phyloP scores from a whole-genome alignment of 768 basidiomycete genomes.

The Leccinellum luteum region DNA sequence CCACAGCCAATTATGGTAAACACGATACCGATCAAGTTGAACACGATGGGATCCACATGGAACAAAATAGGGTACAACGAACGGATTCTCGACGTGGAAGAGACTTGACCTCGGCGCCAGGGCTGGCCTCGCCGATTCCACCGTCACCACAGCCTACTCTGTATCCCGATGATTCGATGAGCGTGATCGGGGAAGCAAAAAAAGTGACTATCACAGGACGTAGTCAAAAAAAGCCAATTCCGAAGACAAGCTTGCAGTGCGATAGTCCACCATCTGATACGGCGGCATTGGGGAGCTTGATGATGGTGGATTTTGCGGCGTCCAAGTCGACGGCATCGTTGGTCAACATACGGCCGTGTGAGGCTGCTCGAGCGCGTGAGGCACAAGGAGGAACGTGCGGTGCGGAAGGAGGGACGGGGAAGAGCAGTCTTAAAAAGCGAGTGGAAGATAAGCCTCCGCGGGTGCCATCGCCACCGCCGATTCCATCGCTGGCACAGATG shows the following conservation, averaged over 20 bases:
- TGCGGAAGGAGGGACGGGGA: slow-evolving; percentile 10
- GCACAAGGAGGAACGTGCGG: slow-evolving; percentile 6
- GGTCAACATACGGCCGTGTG: slow-evolving; percentile 29
- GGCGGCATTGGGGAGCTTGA: slow-evolving; percentile 55
- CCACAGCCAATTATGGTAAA: slow-evolving; percentile 35
- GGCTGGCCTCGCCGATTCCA: slow-evolving; percentile 33
- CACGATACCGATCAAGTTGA: slow-evolving; percentile 35
- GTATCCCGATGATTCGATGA: slow-evolving; percentile 73
- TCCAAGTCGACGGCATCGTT: slow-evolving; percentile 35
- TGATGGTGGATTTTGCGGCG: slow-evolving; percentile 57
- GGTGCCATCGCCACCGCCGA: slow-evolving; percentile 74
- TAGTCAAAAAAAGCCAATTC: slow-evolving; percentile 34
- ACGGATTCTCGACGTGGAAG: slow-evolving; percentile 44
- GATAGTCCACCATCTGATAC: slow-evolving; percentile 36
- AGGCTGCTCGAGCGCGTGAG: slow-evolving; percentile 29
- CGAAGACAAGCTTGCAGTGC: slow-evolving; percentile 17
- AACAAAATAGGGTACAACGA: slow-evolving; percentile 29
- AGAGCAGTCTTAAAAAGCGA: slow-evolving; percentile 31
- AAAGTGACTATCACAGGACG: slow-evolving; percentile 25
- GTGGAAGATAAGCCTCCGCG: slow-evolving; percentile 65
- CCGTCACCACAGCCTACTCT: slow-evolving; percentile 62
- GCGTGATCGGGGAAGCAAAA: slow-evolving; percentile 45
- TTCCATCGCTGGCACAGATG: slow-evolving; percentile 75
- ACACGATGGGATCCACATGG: slow-evolving; percentile 31
- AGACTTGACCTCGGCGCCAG: slow-evolving; percentile 40